Evolutionary conservation across 164 flowering plant species (phyloP).

Genomic region (Pachysandra terminalis): DNA sequence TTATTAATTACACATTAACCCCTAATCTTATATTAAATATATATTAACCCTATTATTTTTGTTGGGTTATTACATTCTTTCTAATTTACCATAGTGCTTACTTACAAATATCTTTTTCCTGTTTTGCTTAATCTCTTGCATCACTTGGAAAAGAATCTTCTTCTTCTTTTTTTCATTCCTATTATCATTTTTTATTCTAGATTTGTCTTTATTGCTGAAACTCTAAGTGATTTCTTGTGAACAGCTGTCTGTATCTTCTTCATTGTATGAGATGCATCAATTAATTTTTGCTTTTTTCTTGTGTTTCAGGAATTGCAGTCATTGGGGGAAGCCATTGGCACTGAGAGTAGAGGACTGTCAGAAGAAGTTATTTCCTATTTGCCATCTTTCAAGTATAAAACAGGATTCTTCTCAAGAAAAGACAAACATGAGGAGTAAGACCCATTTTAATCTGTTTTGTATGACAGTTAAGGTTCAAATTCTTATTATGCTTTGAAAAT

Average conservation of each 20-base stretch:
- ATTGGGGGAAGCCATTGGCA: constrained; percentile 36
- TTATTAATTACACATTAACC: too few species aligned
- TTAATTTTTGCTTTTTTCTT: background rate
- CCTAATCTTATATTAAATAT: too few species aligned
- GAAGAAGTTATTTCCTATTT: constrained; percentile 38
- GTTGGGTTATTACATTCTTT: too few species aligned
- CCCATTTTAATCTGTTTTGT: background rate
- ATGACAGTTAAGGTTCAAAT: too few species aligned
- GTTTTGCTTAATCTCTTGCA: too few species aligned
- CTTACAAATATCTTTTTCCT: too few species aligned
- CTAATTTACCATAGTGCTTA: too few species aligned
- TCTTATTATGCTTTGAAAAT: too few species aligned
- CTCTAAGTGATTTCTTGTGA: background rate
- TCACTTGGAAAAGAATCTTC: too few species aligned
- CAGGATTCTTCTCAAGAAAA: constrained; percentile 34
- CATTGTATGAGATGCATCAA: background rate
- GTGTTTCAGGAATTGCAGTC: constrained; percentile 36
- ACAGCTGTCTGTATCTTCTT: background rate
- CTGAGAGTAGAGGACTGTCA: constrained; percentile 34
- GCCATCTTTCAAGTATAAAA: constrained; percentile 34
- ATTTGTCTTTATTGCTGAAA: background rate
- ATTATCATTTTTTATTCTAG: too few species aligned
- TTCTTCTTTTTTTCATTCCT: too few species aligned
- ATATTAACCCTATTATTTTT: too few species aligned
- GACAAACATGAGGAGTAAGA: constrained; percentile 38